These are phyloP conservation scores for Drosera capensis DNA, from an alignment of 148 eudicot species.

Conservation along the genomic window DNA sequence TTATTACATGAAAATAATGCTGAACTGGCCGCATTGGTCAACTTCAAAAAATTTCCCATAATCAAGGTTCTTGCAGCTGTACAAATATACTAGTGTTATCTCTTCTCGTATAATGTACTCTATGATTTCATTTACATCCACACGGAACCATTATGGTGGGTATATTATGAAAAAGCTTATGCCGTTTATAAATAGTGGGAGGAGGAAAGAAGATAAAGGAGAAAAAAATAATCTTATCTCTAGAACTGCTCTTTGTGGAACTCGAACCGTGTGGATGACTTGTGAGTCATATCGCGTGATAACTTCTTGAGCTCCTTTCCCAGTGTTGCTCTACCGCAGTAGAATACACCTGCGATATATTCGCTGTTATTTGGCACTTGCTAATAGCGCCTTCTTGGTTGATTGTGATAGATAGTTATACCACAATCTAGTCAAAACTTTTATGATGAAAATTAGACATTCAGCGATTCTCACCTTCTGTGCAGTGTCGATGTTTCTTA, in stretches of 20 bases:
- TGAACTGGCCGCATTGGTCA: too few species aligned
- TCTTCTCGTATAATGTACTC: too few species aligned
- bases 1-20: too few species aligned
- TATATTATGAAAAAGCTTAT: too few species aligned
- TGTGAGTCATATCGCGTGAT: constrained; percentile 53
- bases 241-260: constrained; percentile 85
- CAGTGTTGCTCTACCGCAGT: constrained; percentile 66
- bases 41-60: too few species aligned
- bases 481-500: constrained; percentile 58
- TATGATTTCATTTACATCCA: too few species aligned
- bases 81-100: too few species aligned
- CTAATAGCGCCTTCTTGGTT: background rate
- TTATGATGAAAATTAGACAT: background rate
- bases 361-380: background rate
- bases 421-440: background rate
- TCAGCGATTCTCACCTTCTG: constrained; percentile 46
- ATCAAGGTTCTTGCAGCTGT: too few species aligned
- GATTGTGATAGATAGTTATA: background rate
- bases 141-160: too few species aligned
- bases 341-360: constrained; percentile 69
- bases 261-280: constrained; percentile 72
- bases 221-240: too few species aligned
- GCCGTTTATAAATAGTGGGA: too few species aligned
- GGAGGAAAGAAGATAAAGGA: too few species aligned
- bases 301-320: constrained; percentile 78